These are phyloP conservation scores for Crucibulum laeve DNA, from an alignment of 768 basidiomycete genomes.

Conservation along the genomic window DNA sequence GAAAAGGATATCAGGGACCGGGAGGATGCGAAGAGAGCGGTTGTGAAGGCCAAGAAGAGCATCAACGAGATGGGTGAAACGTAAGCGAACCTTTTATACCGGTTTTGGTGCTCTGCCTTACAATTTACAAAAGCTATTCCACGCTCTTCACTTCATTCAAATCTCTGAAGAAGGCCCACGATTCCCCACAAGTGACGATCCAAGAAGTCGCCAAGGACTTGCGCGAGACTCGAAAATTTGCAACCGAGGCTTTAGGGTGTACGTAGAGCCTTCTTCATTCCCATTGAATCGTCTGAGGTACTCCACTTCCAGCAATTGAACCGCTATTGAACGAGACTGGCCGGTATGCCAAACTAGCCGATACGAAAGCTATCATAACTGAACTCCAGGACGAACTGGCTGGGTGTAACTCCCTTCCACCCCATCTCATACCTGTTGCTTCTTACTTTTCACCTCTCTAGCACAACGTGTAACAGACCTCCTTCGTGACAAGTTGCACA, in stretches of 20 bases:
- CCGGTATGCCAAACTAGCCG: slow-evolving; percentile 11
- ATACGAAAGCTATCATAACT: slow-evolving; percentile 16
- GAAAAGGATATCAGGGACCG: neutral
- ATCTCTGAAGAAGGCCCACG: slow-evolving; percentile 14
- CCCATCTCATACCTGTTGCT: neutral
- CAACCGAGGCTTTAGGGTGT: slow-evolving; percentile 7
- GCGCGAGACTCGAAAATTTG: slow-evolving; percentile 10
- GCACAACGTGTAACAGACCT: slow-evolving; percentile 34
- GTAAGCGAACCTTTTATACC: slow-evolving; percentile 1
- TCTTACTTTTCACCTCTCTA: slow-evolving; percentile 7
- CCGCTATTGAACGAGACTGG: slow-evolving; percentile 20
- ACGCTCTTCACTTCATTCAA: slow-evolving; percentile 8
- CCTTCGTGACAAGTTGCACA: slow-evolving; percentile 32
- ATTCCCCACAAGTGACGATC: slow-evolving; percentile 6
- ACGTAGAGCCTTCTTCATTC: neutral
- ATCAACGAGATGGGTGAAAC: slow-evolving; percentile 6
- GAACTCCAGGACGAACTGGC: slow-evolving; percentile 22
- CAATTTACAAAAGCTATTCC: slow-evolving; percentile 6
- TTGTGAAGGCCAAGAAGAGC: slow-evolving; percentile 3
- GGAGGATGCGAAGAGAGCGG: neutral
- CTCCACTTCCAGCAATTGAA: slow-evolving; percentile 8
- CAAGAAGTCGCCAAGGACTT: slow-evolving; percentile 9
- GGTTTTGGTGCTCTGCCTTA: slow-evolving; percentile 1
- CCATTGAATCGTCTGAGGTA: slow-evolving; percentile 1
- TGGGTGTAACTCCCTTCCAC: slow-evolving; percentile 15